Evolutionary conservation across 2,329 filamentous ascomycete species (phyloP).

Genomic region (Talaromyces piceae): DNA sequence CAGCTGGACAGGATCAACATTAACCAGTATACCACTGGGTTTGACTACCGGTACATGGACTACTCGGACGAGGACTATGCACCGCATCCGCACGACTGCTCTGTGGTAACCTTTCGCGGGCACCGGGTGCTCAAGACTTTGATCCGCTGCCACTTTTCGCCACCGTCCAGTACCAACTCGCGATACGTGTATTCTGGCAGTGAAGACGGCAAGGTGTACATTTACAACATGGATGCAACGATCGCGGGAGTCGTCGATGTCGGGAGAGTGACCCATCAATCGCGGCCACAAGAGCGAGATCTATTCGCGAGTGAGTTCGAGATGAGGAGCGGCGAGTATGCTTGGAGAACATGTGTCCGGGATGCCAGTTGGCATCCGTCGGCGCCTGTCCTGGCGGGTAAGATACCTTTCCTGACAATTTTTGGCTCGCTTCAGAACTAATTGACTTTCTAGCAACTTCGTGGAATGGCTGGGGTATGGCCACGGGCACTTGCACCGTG

Average conservation of each 20-base stretch:
- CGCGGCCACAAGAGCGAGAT: conserved; percentile 49
- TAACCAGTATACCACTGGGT: conserved; percentile 48
- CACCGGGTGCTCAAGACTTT: conserved; percentile 83
- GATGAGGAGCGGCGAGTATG: conserved; percentile 46
- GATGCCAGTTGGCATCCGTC: conserved; percentile 89
- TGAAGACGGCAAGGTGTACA: conserved; percentile 78
- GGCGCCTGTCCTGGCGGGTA: conserved; percentile 67
- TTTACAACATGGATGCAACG: conserved; percentile 92
- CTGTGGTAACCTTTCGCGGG: conserved; percentile 84
- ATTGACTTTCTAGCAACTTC: conserved; percentile 55
- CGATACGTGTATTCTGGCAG: conserved; percentile 91
- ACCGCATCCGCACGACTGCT: conserved; percentile 78
- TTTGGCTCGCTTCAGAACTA: not conserved
- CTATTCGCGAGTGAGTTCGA: conserved; percentile 51
- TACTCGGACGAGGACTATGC: conserved; percentile 49
- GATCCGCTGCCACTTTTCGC: conserved; percentile 92
- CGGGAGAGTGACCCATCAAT: conserved; percentile 56
- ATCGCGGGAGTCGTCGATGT: conserved; percentile 73
- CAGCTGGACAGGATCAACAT: conserved; percentile 47
- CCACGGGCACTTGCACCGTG: conserved; percentile 66
- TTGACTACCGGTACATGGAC: conserved; percentile 55
- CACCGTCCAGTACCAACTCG: conserved; percentile 74
- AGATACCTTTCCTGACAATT: conserved; percentile 15
- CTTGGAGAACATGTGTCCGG: conserved; percentile 71
- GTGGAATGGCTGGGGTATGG: conserved; percentile 71